phyloP scores from a whole-genome alignment of 169 alveolate species.

The Cryptosporidium sp. region DNA sequence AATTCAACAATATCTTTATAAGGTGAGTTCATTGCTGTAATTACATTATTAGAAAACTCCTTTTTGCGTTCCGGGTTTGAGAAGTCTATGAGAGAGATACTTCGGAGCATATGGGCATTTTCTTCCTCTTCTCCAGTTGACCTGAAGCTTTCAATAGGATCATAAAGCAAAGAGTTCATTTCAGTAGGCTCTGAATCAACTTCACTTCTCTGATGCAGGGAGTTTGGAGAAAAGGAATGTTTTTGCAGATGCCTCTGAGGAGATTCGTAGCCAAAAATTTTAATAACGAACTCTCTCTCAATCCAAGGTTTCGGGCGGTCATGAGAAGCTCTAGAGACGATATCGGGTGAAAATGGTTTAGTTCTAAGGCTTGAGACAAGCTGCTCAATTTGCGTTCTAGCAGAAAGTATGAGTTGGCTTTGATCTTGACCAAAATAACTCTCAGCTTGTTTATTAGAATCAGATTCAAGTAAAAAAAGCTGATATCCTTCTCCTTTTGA shows the following conservation, averaged over 20 bases:
- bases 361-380: constrained; percentile 13
- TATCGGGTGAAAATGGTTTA: constrained; percentile 27
- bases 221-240: neutral
- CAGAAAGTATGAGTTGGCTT: constrained; percentile 10
- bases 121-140: neutral
- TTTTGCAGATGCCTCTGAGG: constrained; percentile 3
- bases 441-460: neutral
- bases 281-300: constrained; percentile 50
- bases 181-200: constrained; percentile 9
- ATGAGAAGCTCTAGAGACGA: constrained; percentile 7
- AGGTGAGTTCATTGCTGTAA: constrained; percentile 46
- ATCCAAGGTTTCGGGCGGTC: constrained; percentile 36
- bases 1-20: constrained; percentile 61
- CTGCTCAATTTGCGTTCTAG: constrained; percentile 1
- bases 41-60: neutral
- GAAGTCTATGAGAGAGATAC: constrained; percentile 47
- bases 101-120: constrained; percentile 28
- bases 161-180: neutral
- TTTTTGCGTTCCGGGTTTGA: constrained; percentile 54
- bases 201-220: neutral
- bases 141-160: neutral
- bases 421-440: neutral
- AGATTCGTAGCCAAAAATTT: constrained; percentile 17
- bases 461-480: constrained; percentile 14
- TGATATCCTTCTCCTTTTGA: constrained; percentile 8